phyloP scores from a whole-genome alignment of 257 asterid genomes.

The Solanum sejunctum region DNA sequence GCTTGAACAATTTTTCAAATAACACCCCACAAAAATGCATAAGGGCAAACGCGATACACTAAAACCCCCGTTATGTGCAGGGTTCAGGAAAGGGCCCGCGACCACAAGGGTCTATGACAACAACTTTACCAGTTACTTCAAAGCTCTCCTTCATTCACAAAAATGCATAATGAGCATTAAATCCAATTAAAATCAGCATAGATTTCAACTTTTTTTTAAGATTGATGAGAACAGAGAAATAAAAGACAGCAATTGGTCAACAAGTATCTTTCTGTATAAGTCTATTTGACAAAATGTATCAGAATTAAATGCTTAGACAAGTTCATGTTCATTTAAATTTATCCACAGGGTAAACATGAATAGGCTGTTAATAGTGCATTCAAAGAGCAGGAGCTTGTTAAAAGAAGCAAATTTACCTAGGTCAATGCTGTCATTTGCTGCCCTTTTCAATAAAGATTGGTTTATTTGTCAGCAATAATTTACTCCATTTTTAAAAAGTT shows the following conservation, averaged over 20 bases:
- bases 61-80: fast-evolving
- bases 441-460: background rate
- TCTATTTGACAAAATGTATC: background rate
- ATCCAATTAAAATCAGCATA: background rate
- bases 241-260: background rate
- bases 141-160: background rate
- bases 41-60: no score
- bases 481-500: background rate
- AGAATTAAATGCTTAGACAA: background rate
- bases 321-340: background rate
- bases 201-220: background rate
- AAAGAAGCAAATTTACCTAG: background rate
- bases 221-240: background rate
- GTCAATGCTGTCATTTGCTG: background rate
- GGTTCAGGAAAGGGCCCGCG: no score
- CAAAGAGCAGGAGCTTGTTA: background rate
- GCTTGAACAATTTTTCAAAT: fast-evolving
- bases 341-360: background rate
- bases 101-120: no score
- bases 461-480: background rate
- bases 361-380: background rate
- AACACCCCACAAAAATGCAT: background rate
- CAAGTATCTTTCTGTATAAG: background rate
- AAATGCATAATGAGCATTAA: background rate
- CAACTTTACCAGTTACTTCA: no score